A percentile compares a stretch with the other conserved stretches of the same genome.
Conservation (phyloP, 2,329 filamentous ascomycete genomes). For the Kalaharituber pfeilii region DNA sequence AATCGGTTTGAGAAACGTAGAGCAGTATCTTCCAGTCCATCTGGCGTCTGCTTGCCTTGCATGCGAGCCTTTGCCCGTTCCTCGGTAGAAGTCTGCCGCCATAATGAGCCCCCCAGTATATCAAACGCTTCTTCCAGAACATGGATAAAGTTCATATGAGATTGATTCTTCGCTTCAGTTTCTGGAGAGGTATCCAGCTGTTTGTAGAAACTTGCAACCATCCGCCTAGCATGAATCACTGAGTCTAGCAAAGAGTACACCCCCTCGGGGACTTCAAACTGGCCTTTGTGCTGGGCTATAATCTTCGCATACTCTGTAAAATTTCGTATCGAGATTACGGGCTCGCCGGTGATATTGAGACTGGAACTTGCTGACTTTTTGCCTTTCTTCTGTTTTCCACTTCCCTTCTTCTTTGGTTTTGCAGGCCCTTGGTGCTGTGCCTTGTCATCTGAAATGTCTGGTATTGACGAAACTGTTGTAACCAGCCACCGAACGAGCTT, state of each 20-base stretch:
- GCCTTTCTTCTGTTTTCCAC: constrained; percentile 3
- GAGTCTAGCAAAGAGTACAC: constrained; percentile 11
- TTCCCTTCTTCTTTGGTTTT: constrained; percentile 6
- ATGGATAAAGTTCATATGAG: constrained; percentile 9
- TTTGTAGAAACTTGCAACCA: constrained; percentile 10
- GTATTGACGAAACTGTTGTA: constrained; percentile 3
- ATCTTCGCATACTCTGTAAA: constrained; percentile 9
- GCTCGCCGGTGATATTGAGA: neutral
- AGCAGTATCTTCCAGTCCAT: constrained; percentile 6
- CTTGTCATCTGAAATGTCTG: neutral
- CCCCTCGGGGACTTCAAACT: constrained; percentile 3
- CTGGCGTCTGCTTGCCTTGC: neutral
- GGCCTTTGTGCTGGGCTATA: constrained; percentile 3
- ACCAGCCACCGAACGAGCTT: constrained; percentile 9
- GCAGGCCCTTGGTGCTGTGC: neutral
- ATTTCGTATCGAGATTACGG: constrained; percentile 7
- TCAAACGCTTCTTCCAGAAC: constrained; percentile 9
- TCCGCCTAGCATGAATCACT: constrained; percentile 9
- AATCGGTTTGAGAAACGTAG: constrained; percentile 9
- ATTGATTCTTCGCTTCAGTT: constrained; percentile 10
- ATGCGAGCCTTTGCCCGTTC: constrained; percentile 2
- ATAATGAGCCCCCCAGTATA: constrained; percentile 6
- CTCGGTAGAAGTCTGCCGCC: constrained; percentile 1
- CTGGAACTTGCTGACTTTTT: neutral
- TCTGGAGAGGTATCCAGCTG: constrained; percentile 6